Conservation (phyloP, 2,329 filamentous ascomycete genomes). For the Xylaria sp. region DNA sequence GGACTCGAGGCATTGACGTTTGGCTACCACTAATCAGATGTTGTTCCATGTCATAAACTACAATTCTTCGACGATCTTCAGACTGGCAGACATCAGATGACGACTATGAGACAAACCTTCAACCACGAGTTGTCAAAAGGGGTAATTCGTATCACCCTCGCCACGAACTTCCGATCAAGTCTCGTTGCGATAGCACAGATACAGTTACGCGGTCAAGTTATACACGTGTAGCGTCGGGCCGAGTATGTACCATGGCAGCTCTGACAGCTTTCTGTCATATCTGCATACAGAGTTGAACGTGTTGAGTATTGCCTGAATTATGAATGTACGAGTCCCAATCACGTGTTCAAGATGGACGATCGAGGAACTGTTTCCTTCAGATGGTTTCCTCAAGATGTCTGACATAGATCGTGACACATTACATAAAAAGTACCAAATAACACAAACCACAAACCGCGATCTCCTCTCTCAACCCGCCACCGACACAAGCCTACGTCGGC, state of each 20-base stretch:
- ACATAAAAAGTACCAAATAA: no score
- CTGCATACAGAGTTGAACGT: no score
- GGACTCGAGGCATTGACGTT: no score
- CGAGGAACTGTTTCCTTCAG: not conserved
- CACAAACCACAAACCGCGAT: no score
- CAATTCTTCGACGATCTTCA: not conserved
- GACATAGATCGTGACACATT: not conserved
- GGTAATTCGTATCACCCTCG: not conserved
- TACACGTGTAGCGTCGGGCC: constrained; percentile 4
- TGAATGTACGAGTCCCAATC: not conserved
- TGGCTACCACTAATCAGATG: no score
- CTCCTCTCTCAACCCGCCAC: no score
- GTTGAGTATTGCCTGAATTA: not conserved
- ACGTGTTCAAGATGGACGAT: not conserved
- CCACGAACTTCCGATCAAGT: not conserved
- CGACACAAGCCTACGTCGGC: not conserved
- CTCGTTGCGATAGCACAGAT: not conserved
- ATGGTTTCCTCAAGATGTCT: not conserved
- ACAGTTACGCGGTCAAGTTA: not conserved
- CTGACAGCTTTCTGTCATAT: constrained; percentile 2
- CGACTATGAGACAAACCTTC: not conserved
- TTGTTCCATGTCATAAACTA: not conserved
- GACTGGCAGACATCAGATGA: not conserved
- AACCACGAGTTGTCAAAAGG: no score
- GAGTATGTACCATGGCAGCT: constrained; percentile 1